Evolutionary conservation across 2,329 filamentous ascomycete genomes (phyloP), one percentile per base, ranked within the genome.

Genomic region (Bipolaris victoriae): DNA sequence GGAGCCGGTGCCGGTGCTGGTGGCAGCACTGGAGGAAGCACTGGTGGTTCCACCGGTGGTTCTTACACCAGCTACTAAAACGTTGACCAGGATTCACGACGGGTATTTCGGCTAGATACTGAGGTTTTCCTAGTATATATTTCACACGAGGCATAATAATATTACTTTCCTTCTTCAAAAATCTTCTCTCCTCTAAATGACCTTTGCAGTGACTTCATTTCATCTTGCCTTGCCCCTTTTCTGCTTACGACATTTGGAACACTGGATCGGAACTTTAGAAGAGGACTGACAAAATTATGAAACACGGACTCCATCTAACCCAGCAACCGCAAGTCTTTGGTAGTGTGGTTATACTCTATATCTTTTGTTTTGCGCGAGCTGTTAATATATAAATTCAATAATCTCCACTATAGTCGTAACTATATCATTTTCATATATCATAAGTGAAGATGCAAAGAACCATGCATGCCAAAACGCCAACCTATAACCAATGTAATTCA

Each of bases 391-490:
- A 24, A 18, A 3, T 10, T 46, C 9, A 20, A 20, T 16, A 16
- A 33, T 29, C 7, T 16, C n/a, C 15, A 20, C 20, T 3, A 15
- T n/a, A 46, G n/a, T 26, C 20, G 33, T 33, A 33, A 45, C 37
- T n/a, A 33, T 45, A 36, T 55, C 24, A 51, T 52, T 55, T 55
- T 50, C 33, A 24, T 52, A 24, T 41, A 39, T 45, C 47, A 40
- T 52, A 49, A 31, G 50, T 46, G n/a, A 37, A 37, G 39, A 45
- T 45, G 33, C 33, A 29, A 18, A 51, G 24, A 51, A 45, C 18
- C 26, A 41, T 15, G 16, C 40, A 41, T 15, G 15, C 40, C 24
- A 35, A 45, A 52, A 55, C 52, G 52, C 46, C 46, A 39, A 11
- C 46, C 33, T 39, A 10, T 49, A 39, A 11, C 35, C 13, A 10